These are phyloP conservation scores for Leucaena leucocephala DNA, from an alignment of 306 rosid species.

Conservation along the genomic window DNA sequence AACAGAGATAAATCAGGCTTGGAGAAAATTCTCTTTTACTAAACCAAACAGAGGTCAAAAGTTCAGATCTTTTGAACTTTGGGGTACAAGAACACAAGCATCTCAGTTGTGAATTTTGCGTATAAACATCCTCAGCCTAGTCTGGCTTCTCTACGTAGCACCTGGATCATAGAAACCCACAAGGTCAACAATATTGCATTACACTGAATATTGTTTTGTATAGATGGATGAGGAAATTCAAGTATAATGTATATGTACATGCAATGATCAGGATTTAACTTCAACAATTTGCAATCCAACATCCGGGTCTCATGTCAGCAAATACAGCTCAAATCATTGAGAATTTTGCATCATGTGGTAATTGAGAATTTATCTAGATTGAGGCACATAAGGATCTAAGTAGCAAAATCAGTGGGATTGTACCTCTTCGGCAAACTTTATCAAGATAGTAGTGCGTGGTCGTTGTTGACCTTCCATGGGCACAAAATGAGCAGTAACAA, in stretches of 20 bases:
- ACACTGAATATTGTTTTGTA: background rate
- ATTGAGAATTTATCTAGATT: background rate
- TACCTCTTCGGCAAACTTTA: slow-evolving; percentile 93
- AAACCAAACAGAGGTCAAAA: slow-evolving; percentile 25
- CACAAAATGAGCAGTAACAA: slow-evolving; percentile 98
- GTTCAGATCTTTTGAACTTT: slow-evolving; percentile 35
- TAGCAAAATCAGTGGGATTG: slow-evolving; percentile 27
- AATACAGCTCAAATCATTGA: background rate
- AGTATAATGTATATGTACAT: background rate
- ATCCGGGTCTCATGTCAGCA: background rate
- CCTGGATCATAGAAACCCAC: slow-evolving; percentile 55
- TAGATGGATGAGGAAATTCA: background rate
- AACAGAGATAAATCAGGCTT: slow-evolving; percentile 8
- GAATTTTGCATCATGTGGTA: background rate
- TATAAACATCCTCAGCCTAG: slow-evolving; percentile 63
- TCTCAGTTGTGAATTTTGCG: slow-evolving; percentile 15
- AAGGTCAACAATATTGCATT: slow-evolving; percentile 24
- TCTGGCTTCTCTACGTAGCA: slow-evolving; percentile 92
- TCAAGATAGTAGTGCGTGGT: slow-evolving; percentile 95
- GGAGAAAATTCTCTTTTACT: slow-evolving; percentile 27
- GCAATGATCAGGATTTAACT: background rate
- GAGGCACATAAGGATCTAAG: background rate
- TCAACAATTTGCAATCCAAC: background rate
- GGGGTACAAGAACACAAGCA: slow-evolving; percentile 42
- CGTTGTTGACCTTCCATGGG: slow-evolving; percentile 98